Evolutionary conservation across 768 basidiomycete genomes (phyloP), one percentile per base, ranked within the genome.

Genomic region (Tephrocybe rancida): DNA sequence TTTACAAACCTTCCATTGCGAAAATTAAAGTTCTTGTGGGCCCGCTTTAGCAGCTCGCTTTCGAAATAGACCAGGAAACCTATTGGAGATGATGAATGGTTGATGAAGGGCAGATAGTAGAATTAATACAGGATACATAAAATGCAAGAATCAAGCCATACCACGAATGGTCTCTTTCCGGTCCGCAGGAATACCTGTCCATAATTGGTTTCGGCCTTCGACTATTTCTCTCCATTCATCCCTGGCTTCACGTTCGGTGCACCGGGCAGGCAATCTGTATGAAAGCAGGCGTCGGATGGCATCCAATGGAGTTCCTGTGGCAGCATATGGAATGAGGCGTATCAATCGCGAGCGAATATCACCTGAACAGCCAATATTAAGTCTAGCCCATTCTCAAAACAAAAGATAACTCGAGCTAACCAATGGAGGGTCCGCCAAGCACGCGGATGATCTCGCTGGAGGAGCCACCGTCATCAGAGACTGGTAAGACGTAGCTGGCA

Each of bases 41-140:
- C 92, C 21, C 94, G 79, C 61, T 86, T 89, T 37, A 97, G 78
- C 7, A 95, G 77, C 60, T 96, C 90, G 56, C 83, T 86, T 68
- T 98, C 92, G 58, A 97, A 96, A 64, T 93, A 82, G 3, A 98
- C 95, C 18, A 98, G 78, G 67, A 98, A 96, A 0, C 94, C 94
- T 93, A 65, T 30, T 29, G 27, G 21, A 27, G 44, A n/a, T 5
- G 39, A n/a, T 9, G 8, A 19, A 41, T 21, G n/a, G n/a, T n/a
- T n/a, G n/a, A n/a, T n/a, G n/a, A n/a, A 22, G 9, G 21, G 7
- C n/a, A 41, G 11, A 41, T 21, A 22, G n/a, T n/a, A n/a, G n/a
- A 41, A 8, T 37, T 37, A 5, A 11, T 6, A 18, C n/a, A 5
- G 11, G 21, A 21, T 41, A n/a, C 39, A 41, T 7, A 5, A 37